These are phyloP conservation scores for Pythium pyrilobum DNA, from an alignment of 352 stramenopile genomes.

Conservation along the genomic window DNA sequence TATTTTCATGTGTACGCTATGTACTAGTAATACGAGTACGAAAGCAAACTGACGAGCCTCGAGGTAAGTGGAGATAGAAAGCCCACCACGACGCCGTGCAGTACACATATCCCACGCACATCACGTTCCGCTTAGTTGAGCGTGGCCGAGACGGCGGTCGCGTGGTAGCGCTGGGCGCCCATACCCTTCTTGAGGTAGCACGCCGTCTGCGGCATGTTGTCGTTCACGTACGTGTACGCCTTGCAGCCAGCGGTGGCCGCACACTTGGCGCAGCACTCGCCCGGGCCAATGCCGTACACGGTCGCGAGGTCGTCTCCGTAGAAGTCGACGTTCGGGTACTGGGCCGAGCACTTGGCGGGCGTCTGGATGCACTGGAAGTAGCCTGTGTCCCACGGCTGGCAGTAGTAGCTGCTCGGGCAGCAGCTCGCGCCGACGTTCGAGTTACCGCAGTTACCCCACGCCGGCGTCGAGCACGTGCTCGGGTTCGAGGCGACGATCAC, in stretches of 20 bases:
- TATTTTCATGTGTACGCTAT: too few relatives aligned
- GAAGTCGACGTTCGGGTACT: not conserved
- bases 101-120: too few relatives aligned
- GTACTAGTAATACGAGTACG: too few relatives aligned
- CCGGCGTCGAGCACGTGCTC: not conserved
- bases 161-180: not conserved
- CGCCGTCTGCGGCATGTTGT: not conserved
- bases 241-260: conserved; percentile 1
- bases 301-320: not conserved
- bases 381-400: conserved; percentile 16
- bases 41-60: too few relatives aligned
- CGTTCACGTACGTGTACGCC: conserved; percentile 7
- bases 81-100: too few relatives aligned
- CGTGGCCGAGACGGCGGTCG: not conserved
- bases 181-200: conserved; percentile 9
- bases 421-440: not conserved
- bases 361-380: conserved; percentile 33
- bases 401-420: conserved; percentile 1
- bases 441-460: not conserved
- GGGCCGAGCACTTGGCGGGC: conserved; percentile 1
- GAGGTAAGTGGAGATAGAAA: too few relatives aligned
- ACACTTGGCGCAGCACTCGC: conserved; percentile 7
- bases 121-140: not conserved
- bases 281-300: not conserved
- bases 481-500: not conserved